Evolutionary conservation across 73 alveolate genomes (phyloP), one percentile per base, ranked within the genome.

Genomic region (Paramecium biaurelia): DNA sequence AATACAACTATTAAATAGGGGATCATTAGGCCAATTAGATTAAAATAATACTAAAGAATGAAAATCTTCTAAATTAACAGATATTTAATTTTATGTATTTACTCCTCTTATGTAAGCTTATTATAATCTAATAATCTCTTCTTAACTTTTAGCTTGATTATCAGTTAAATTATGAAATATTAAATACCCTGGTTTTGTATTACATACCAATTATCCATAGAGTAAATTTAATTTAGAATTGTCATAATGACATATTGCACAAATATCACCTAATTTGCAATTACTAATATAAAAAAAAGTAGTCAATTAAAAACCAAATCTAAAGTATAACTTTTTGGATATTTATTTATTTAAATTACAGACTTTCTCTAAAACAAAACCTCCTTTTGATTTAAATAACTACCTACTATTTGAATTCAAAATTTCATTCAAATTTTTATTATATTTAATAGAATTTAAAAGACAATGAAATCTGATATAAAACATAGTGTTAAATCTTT

Each of bases 1-100:
- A 28, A 74, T 74, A 10, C 87, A 5, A 32, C 10, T 28, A 74
- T 74, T 74, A 74, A 74, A 74, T n/a, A 37, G 10, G 1, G 28
- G 57, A 74, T 74, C 87, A n/a, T 5, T 28, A 18, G 87, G 87
- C 87, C 87, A 74, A n/a, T 37, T 74, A 14, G 30, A 32, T 21
- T 32, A 14, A 34, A 37, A 74, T 12, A 74, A 8, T 30, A 74
- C 35, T 35, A 37, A 20, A 0, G 67, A 6, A 0, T 74, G 24
- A 74, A 74, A 0, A 74, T 74, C 59, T 11, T 74, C 87, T 74
- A 74, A 74, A 41, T 6, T 41, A 30, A 74, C 18, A 0, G 34
- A 74, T 8, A 15, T 2, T 10, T 34, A 9, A 21, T 11, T 34
- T 32, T 53, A 53, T 2, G 0, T n/a, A 53, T 53, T 53, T 4